Base-by-base conservation (phyloP, 257 asterid species). In the Solanum sitiens region DNA sequence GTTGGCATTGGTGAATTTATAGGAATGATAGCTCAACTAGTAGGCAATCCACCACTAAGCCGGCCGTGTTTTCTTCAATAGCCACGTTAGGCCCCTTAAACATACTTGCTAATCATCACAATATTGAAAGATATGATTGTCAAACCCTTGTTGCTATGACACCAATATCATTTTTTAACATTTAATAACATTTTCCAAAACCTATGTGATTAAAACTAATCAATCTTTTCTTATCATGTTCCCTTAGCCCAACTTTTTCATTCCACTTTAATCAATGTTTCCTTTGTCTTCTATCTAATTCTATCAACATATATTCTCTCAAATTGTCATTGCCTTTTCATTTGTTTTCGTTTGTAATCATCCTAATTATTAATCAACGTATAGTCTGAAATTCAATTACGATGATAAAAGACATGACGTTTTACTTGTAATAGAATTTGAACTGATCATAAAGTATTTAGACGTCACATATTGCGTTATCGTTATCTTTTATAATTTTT, bases 161-260 rank as follows among this genome's bases (percentile, higher is more conserved):
- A 87, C 91, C 89, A 65, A 68, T 56, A 89, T 80, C 39, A 80
- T 30, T 80, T 77, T 47, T 8, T 23, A 75, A n/a, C 10, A 5
- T 39, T 21, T 47, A 47, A 47, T 53, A 71, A 68, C 87, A 88
- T 86, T 89, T 45, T 91, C 83, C 87, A 86, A 87, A 91, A 88
- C 84, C 87, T 88, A 86, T 89, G 87, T 89, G 87, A 93, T 89
- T 90, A 91, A 86, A 56, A 87, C 87, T 91, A 88, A 91, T 91
- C 88, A 42, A 77, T 59, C 74, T 85, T 61, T 47, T 86, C 91
- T 88, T 92, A 89, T 94, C 95, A 23, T 93, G 96, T 91, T 84
- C 90, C 94, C 95, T 93, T 45, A 68, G 32, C 86, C 83, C 88
- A 83, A 89, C 91, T 88, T 91, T 90, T 37, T 37, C 87, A 70